These are phyloP conservation scores for Tylopilus orsonianus DNA, from an alignment of 1,284 basidiomycete species.

Conservation along the genomic window DNA sequence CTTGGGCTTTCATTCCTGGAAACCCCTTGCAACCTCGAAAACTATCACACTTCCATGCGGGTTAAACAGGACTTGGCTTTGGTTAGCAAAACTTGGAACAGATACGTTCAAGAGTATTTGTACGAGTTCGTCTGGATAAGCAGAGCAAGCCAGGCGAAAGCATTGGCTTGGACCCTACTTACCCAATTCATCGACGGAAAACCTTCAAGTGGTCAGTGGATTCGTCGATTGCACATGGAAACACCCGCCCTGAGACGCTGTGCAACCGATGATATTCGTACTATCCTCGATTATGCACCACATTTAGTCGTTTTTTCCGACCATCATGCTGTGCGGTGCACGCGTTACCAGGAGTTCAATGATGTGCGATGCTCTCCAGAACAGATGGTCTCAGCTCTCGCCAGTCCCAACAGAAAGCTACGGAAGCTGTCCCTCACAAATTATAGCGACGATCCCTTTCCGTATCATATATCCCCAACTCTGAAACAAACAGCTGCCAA, in stretches of 20 bases:
- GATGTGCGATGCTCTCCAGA: constrained; percentile 50
- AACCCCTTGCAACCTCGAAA: constrained; percentile 34
- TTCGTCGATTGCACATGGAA: constrained; percentile 66
- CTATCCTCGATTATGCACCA: constrained; percentile 63
- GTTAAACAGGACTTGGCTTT: constrained; percentile 51
- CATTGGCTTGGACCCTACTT: constrained; percentile 53
- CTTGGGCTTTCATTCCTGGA: constrained; percentile 52
- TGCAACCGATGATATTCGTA: constrained; percentile 59
- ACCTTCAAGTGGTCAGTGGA: constrained; percentile 50
- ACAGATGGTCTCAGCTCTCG: constrained; percentile 56
- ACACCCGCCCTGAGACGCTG: constrained; percentile 68
- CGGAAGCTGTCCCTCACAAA: constrained; percentile 66
- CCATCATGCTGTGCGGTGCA: constrained; percentile 58
- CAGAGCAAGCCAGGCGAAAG: constrained; percentile 54
- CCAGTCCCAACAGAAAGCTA: constrained; percentile 51
- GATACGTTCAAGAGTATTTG: constrained; percentile 50
- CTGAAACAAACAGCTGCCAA: constrained; percentile 48
- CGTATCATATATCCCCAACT: constrained; percentile 53
- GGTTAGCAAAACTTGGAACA: constrained; percentile 57
- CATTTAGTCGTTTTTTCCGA: constrained; percentile 61
- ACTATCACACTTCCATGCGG: constrained; percentile 48
- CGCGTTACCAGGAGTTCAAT: constrained; percentile 42
- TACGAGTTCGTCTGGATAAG: constrained; percentile 72
- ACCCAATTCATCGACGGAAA: constrained; percentile 43
- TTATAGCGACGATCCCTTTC: constrained; percentile 64